Evolutionary conservation across 148 eudicot species (phyloP).

Genomic region (Drosera capensis): DNA sequence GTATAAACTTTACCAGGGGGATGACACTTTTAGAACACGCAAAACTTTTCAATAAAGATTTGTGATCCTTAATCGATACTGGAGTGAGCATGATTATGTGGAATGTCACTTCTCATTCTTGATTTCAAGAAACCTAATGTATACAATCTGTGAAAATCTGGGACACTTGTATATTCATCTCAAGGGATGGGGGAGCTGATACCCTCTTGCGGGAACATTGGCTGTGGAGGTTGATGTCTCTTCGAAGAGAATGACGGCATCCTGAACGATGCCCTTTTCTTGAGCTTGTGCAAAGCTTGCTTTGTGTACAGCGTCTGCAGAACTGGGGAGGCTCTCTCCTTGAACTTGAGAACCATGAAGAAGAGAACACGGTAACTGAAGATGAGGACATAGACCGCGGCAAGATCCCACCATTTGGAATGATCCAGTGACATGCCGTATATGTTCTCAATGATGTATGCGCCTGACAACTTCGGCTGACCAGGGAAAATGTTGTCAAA

Average conservation of each 20-base stretch:
- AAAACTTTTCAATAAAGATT: too few relatives aligned
- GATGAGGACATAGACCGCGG: conserved; percentile 31
- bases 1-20: too few relatives aligned
- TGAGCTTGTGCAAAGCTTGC: conserved; percentile 39
- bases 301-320: conserved; percentile 28
- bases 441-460: conserved; percentile 28
- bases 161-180: too few relatives aligned
- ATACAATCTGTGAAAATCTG: too few relatives aligned
- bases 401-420: conserved; percentile 75
- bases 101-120: too few relatives aligned
- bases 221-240: conserved; percentile 40
- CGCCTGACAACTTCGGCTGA: conserved; percentile 37
- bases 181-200: conserved; percentile 65
- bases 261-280: conserved; percentile 61
- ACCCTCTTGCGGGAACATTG: conserved; percentile 78
- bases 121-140: too few relatives aligned
- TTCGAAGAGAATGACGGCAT: conserved; percentile 37
- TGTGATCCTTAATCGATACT: too few relatives aligned
- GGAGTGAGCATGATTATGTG: too few relatives aligned
- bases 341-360: conserved; percentile 40
- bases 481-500: conserved; percentile 56
- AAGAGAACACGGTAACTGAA: conserved; percentile 39
- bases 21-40: too few relatives aligned
- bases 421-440: conserved; percentile 38
- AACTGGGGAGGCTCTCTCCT: conserved; percentile 51